Conservation (phyloP, 768 basidiomycete species). For the Lactarius akahatsu region DNA sequence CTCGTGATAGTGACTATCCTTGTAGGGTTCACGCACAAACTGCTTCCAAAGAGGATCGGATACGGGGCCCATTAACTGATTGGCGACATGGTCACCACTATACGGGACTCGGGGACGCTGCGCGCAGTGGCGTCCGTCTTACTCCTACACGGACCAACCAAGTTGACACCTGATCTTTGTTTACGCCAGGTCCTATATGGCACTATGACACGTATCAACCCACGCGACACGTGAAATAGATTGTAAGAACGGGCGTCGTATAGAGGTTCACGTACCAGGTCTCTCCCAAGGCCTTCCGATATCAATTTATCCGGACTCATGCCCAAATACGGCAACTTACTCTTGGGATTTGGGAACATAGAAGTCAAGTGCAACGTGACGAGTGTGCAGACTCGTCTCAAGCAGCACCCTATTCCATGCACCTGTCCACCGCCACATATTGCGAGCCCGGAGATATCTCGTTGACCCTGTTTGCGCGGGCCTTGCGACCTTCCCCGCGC, state of each 20-base stretch:
- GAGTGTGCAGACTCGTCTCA: background rate
- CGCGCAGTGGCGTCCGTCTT: background rate
- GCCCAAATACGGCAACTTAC: background rate
- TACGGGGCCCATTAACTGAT: background rate
- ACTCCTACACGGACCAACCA: background rate
- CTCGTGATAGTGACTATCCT: background rate
- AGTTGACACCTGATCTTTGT: background rate
- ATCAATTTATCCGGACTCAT: background rate
- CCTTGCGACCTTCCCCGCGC: background rate
- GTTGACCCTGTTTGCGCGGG: background rate
- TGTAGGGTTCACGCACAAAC: background rate
- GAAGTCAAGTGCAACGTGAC: constrained; percentile 9
- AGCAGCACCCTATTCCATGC: background rate
- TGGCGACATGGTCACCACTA: background rate
- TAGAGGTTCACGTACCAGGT: background rate
- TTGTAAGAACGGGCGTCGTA: background rate
- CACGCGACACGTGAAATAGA: background rate
- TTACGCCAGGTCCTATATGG: background rate
- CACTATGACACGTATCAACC: background rate
- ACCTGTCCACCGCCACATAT: constrained; percentile 3
- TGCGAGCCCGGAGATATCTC: background rate
- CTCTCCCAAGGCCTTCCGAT: background rate
- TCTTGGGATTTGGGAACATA: background rate
- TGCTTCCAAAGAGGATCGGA: constrained; percentile 1
- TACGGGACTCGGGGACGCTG: background rate